Conservation (phyloP, 2,329 filamentous ascomycete genomes). For the Cytospora paraplurivora region DNA sequence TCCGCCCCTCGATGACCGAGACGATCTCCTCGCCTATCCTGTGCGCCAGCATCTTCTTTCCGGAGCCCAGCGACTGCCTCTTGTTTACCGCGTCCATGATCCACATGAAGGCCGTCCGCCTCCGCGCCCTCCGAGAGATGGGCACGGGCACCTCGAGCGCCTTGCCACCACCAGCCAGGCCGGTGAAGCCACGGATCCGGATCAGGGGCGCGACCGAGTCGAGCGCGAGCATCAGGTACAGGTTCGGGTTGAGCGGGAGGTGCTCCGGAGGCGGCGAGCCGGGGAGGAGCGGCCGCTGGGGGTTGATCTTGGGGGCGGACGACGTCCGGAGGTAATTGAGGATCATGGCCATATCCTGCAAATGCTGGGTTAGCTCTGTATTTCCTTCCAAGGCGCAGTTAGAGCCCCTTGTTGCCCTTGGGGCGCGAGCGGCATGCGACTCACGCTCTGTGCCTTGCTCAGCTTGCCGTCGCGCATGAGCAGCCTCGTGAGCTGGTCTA, state of each 20-base stretch:
- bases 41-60: conserved; percentile 71
- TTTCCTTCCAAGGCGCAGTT: not conserved
- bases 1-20: conserved; percentile 83
- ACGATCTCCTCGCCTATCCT: conserved; percentile 85
- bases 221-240: conserved; percentile 86
- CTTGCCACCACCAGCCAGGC: conserved; percentile 82
- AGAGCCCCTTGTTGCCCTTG: conserved; percentile 4
- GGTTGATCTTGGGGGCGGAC: conserved; percentile 74
- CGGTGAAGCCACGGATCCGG: conserved; percentile 73
- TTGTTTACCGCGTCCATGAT: conserved; percentile 83
- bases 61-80: conserved; percentile 71
- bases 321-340: conserved; percentile 84
- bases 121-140: conserved; percentile 71
- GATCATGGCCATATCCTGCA: conserved; percentile 80
- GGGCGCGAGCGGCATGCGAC: conserved; percentile 35
- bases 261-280: conserved; percentile 75
- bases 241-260: conserved; percentile 84
- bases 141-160: conserved; percentile 82
- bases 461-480: conserved; percentile 93
- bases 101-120: conserved; percentile 82
- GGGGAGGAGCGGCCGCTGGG: conserved; percentile 70
- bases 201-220: conserved; percentile 91
- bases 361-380: conserved; percentile 23
- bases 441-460: conserved; percentile 82
- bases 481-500: conserved; percentile 85